These are phyloP conservation scores for Pseudozyma thailandica DNA, from an alignment of 1,284 basidiomycete species.

Conservation along the genomic window DNA sequence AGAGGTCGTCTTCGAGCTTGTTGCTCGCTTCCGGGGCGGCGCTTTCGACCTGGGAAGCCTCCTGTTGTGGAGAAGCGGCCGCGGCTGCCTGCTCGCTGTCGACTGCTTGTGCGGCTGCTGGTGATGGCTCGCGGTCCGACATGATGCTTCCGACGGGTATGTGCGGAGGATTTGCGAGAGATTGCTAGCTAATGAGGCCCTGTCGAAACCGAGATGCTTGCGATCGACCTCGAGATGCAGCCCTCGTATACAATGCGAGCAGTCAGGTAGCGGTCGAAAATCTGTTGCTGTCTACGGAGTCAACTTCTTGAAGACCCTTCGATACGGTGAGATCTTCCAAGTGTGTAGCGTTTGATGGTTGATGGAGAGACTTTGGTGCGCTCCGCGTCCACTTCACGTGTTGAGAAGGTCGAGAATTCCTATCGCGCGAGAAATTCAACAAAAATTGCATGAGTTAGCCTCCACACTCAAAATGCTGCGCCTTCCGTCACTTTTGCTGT, in stretches of 20 bases:
- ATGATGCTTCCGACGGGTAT: conserved; percentile 22
- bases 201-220: too few species aligned
- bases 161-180: conserved; percentile 7
- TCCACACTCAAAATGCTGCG: conserved; percentile 13
- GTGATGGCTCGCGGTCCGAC: conserved; percentile 34
- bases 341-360: too few species aligned
- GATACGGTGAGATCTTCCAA: too few species aligned
- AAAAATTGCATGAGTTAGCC: conserved; percentile 11
- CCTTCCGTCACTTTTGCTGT: conserved; percentile 14
- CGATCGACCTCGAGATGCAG: too few species aligned
- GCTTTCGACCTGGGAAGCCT: not conserved
- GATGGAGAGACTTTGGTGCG: conserved; percentile 6
- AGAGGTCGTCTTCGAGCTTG: conserved; percentile 48
- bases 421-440: conserved; percentile 31
- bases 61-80: conserved; percentile 1
- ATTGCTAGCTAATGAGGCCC: too few species aligned
- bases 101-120: conserved; percentile 1
- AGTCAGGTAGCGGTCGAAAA: too few species aligned
- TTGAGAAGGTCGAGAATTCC: conserved; percentile 11
- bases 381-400: conserved; percentile 16
- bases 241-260: too few species aligned
- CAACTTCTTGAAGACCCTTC: too few species aligned
- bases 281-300: too few species aligned
- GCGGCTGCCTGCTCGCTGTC: not conserved
- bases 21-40: conserved; percentile 2